Evolutionary conservation across 2,329 filamentous ascomycete genomes (phyloP).

Genomic region (Hortaea werneckii): DNA sequence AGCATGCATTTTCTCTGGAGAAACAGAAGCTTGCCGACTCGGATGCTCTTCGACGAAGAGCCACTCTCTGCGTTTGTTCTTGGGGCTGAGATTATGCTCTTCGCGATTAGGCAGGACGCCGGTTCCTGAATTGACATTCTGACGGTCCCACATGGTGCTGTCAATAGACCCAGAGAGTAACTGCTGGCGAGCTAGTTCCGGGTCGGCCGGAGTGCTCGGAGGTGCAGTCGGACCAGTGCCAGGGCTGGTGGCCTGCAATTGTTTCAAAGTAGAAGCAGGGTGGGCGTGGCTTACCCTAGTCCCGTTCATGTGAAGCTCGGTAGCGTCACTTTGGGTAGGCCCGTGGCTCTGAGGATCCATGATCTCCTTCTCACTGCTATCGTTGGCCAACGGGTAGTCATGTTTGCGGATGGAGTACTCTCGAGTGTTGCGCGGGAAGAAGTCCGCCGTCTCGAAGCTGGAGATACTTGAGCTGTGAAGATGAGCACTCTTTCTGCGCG

Average conservation of each 20-base stretch:
- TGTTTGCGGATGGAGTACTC: constrained; percentile 27
- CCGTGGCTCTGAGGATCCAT: constrained; percentile 3
- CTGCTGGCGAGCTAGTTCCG: constrained; percentile 4
- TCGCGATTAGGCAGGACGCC: constrained; percentile 8
- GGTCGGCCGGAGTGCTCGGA: constrained; percentile 18
- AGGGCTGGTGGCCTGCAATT: background rate
- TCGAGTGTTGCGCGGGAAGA: constrained; percentile 29
- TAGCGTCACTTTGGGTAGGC: background rate
- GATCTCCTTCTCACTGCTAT: constrained; percentile 15
- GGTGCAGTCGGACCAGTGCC: constrained; percentile 13
- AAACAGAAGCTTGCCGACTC: constrained; percentile 9
- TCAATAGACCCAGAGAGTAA: background rate
- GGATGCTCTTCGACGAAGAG: constrained; percentile 20
- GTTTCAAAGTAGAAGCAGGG: background rate
- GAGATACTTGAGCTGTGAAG: constrained; percentile 25
- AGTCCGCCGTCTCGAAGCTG: constrained; percentile 29
- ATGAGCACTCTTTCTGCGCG: constrained; percentile 14
- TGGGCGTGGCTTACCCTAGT: background rate
- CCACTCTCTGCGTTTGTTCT: constrained; percentile 13
- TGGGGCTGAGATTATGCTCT: constrained; percentile 13
- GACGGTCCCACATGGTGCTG: background rate
- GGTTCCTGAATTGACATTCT: background rate
- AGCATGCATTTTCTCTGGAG: constrained; percentile 7
- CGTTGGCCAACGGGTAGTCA: constrained; percentile 12
- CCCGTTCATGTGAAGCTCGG: background rate